A percentile compares a stretch with the other conserved stretches of the same genome.
phyloP scores from a whole-genome alignment of 2,329 filamentous ascomycete species.

The Neopestalotiopsis sp. region DNA sequence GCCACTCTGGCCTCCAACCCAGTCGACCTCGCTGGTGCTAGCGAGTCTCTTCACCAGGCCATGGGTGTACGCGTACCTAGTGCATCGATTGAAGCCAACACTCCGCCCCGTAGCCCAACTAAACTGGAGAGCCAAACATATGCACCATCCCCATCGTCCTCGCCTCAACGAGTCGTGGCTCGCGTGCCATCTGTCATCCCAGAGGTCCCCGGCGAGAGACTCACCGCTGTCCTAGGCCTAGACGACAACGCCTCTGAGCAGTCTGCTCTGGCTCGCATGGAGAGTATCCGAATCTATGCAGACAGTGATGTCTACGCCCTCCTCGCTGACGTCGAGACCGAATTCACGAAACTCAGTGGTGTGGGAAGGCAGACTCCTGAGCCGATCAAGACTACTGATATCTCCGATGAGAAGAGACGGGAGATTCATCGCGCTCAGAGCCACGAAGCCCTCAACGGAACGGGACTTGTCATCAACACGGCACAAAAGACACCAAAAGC shows the following conservation, averaged over 20 bases:
- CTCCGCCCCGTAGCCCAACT: constrained; percentile 64
- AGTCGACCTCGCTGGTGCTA: constrained; percentile 36
- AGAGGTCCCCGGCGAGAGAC: constrained; percentile 54
- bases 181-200: constrained; percentile 62
- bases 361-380: constrained; percentile 30
- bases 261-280: constrained; percentile 42
- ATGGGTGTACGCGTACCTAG: constrained; percentile 44
- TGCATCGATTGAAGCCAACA: constrained; percentile 51
- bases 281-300: constrained; percentile 73
- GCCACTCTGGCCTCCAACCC: constrained; percentile 51
- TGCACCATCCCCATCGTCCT: constrained; percentile 45
- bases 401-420: constrained; percentile 42
- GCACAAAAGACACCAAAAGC: constrained; percentile 36
- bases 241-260: constrained; percentile 30
- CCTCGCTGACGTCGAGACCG: constrained; percentile 68
- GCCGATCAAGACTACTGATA: constrained; percentile 21
- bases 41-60: constrained; percentile 47
- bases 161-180: constrained; percentile 56
- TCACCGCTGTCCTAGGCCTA: constrained; percentile 40
- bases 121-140: constrained; percentile 43
- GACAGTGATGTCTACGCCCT: constrained; percentile 71
- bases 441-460: constrained; percentile 53
- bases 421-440: constrained; percentile 54
- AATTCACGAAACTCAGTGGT: constrained; percentile 55
- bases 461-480: constrained; percentile 20